These are phyloP conservation scores for Lachancea sp. DNA, from an alignment of 805 yeast species.

Conservation along the genomic window DNA sequence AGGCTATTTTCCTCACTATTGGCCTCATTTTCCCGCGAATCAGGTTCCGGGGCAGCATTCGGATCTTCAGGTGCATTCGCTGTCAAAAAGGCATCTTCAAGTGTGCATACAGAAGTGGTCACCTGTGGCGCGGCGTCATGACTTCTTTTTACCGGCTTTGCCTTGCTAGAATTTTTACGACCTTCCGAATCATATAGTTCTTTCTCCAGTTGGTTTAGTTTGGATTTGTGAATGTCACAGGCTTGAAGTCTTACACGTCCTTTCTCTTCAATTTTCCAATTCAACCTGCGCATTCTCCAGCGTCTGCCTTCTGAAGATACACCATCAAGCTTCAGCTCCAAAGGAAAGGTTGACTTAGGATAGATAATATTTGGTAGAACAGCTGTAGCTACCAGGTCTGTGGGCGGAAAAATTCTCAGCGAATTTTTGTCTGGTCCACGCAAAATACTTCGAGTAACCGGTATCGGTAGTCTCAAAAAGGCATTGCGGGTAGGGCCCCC, in stretches of 20 bases:
- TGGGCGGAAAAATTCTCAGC: conserved; percentile 90
- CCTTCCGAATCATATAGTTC: conserved; percentile 26
- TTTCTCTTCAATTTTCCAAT: conserved; percentile 85
- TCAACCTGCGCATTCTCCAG: conserved; percentile 88
- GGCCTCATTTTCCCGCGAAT: conserved; percentile 16
- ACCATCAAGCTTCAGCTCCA: conserved; percentile 77
- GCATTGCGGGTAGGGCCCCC: conserved; percentile 33
- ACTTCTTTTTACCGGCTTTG: conserved; percentile 31
- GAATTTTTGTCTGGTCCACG: conserved; percentile 83
- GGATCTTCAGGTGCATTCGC: conserved; percentile 8
- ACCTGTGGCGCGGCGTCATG: conserved; percentile 36
- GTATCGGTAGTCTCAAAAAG: conserved; percentile 52
- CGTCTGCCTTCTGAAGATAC: conserved; percentile 51
- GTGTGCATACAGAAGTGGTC: conserved; percentile 32
- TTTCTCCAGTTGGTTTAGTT: conserved; percentile 35
- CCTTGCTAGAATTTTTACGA: conserved; percentile 29
- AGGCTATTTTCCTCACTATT: conserved; percentile 26
- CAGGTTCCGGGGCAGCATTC: conserved; percentile 5
- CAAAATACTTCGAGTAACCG: conserved; percentile 68
- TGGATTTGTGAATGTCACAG: conserved; percentile 52
- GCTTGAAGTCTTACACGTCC: conserved; percentile 53
- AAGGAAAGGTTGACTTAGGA: conserved; percentile 79
- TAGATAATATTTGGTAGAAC: conserved; percentile 82
- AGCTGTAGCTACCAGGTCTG: conserved; percentile 81
- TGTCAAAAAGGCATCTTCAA: conserved; percentile 25